Base-by-base conservation (phyloP, 179 eudicot genomes). In the Patellifolia procumbens region DNA sequence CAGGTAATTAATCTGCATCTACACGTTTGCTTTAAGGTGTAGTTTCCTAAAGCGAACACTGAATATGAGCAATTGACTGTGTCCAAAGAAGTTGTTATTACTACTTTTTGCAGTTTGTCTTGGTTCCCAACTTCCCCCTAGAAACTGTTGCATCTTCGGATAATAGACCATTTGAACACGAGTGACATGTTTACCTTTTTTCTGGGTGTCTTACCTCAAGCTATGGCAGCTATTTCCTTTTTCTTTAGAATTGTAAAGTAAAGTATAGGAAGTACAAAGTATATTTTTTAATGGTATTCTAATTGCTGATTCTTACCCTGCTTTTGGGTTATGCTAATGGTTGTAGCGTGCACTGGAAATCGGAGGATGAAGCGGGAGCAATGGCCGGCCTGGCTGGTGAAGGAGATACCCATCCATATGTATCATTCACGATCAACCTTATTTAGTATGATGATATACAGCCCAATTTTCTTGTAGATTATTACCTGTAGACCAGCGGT, bases 351-450 rank as follows among this genome's bases (percentile, higher is more conserved):
- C 90, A 76, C 86, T 94, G 97, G 97, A 94, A 91, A 83, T 55
- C 87, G 26, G 97, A 94, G 74, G 98, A 94, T 3, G 97, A 91
- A 76, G 91, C 65, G 62, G 86, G 89, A 79, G 86, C 88, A 75
- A 87, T 90, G 87, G 93, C 87, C 11, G 92, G 93, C 52, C 75
- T 94, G 46, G 92, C 85, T 58, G 94, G 90, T 52, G 98, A 94
- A 70, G 85, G 88, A 2, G 97, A 94, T 61, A 59, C 89, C 0
- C 86, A 94, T 81, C 96, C 98, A 32, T 91, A 92, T 28, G 98
- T 92, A 82, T 92, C 92, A 79, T 91, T 94, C 95, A 92, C 97
- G 26, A 87, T 92, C 69, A 92, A 94, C 84, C 97, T 94, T 63
- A 67, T 86, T 60, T 89, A 86, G 85, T 72, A 72, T 70, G 61